Evolutionary conservation across 441 rosid genomes (phyloP).

Genomic region (Bruguiera hainesii): DNA sequence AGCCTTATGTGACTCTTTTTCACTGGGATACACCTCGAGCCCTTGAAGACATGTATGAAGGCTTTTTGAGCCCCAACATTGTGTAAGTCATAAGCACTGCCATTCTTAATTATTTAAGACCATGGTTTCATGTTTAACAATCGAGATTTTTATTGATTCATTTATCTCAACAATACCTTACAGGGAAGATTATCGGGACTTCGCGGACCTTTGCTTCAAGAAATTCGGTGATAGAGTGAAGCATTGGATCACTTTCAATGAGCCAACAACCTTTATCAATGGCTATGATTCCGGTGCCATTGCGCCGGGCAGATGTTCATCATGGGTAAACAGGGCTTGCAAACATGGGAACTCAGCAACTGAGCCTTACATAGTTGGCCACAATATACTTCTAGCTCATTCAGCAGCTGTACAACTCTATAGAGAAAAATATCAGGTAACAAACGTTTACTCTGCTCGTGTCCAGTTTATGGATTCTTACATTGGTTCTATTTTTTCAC

Average conservation of each 20-base stretch:
- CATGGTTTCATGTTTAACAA: no score
- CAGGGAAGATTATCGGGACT: conserved; percentile 16
- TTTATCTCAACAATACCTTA: no score
- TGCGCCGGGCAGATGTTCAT: conserved; percentile 23
- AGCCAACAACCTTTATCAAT: conserved; percentile 14
- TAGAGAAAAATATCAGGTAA: conserved; percentile 25
- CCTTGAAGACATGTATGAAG: conserved; percentile 30
- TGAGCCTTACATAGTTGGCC: conserved; percentile 22
- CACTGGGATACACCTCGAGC: conserved; percentile 39
- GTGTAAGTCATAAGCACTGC: conserved; percentile 17
- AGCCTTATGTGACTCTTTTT: conserved; percentile 35
- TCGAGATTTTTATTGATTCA: no score
- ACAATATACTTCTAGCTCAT: conserved; percentile 22
- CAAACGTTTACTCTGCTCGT: background rate
- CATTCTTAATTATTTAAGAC: background rate
- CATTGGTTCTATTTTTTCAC: no score
- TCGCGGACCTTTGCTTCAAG: conserved; percentile 23
- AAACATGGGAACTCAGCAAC: conserved; percentile 23
- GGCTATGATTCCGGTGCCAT: conserved; percentile 7
- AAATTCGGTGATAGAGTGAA: conserved; percentile 26
- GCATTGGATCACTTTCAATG: conserved; percentile 26
- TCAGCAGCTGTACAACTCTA: conserved; percentile 22
- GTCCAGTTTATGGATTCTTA: background rate
- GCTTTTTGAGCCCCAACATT: conserved; percentile 27
- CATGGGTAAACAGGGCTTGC: conserved; percentile 6